Evolutionary conservation across 2,329 filamentous ascomycete species (phyloP).

Genomic region (Colletotrichum tropicicola): DNA sequence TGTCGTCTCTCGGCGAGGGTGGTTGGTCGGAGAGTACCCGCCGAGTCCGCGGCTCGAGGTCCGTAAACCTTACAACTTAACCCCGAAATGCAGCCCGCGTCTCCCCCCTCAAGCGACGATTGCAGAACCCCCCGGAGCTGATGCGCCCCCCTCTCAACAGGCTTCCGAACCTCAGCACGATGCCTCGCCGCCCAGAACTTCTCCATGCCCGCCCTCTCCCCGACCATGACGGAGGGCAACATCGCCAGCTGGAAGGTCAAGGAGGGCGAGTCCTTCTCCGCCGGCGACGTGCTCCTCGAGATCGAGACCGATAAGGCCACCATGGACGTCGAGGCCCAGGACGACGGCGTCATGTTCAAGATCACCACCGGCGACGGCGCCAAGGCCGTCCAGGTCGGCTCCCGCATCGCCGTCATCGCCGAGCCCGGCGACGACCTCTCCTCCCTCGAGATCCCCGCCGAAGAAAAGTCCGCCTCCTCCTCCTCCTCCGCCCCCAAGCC

Average conservation of each 20-base stretch:
- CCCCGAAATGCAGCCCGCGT: not conserved
- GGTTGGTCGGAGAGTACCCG: constrained; percentile 61
- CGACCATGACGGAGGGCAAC: constrained; percentile 94
- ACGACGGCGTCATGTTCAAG: constrained; percentile 87
- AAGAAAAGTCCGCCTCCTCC: constrained; percentile 60
- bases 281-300: constrained; percentile 88
- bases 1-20: constrained; percentile 72
- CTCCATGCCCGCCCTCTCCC: constrained; percentile 89
- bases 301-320: constrained; percentile 95
- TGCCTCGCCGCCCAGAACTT: constrained; percentile 83
- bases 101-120: not conserved
- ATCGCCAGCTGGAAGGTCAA: constrained; percentile 88
- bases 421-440: constrained; percentile 83
- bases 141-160: constrained; percentile 48
- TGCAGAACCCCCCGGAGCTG: constrained; percentile 6
- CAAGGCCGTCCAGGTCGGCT: constrained; percentile 81
- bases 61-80: constrained; percentile 37
- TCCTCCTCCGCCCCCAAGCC: constrained; percentile 44
- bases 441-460: constrained; percentile 77
- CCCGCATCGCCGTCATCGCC: constrained; percentile 83
- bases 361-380: constrained; percentile 78
- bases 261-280: constrained; percentile 83
- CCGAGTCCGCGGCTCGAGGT: constrained; percentile 68
- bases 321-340: constrained; percentile 94
- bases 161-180: constrained; percentile 69